A percentile compares a stretch with the other conserved stretches of the same genome.
Evolutionary conservation across 768 basidiomycete species (phyloP).

Genomic region (Mycena epipterygia): DNA sequence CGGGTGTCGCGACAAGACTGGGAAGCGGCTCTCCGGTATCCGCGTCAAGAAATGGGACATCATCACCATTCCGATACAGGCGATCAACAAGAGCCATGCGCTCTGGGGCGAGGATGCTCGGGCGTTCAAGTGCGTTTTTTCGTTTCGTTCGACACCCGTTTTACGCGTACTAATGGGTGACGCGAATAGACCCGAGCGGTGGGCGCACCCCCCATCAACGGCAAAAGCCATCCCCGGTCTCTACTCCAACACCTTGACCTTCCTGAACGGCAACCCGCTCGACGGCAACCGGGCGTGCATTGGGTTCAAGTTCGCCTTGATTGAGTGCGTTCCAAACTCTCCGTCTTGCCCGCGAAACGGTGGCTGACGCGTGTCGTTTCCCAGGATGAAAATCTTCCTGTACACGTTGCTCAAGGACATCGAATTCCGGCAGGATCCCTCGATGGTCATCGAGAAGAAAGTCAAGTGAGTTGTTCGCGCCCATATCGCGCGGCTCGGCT

Average conservation of each 20-base stretch:
- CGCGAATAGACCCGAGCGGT: constrained; percentile 64
- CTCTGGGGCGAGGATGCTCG: constrained; percentile 80
- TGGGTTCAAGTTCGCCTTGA: constrained; percentile 71
- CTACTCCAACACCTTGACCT: constrained; percentile 67
- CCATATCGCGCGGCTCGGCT: constrained; percentile 18
- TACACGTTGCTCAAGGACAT: constrained; percentile 70
- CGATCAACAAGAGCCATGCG: constrained; percentile 66
- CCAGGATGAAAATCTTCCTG: constrained; percentile 74
- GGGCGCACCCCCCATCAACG: constrained; percentile 55
- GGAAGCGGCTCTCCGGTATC: constrained; percentile 48
- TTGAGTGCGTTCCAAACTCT: constrained; percentile 61
- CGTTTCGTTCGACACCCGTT: constrained; percentile 36
- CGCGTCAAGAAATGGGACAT: constrained; percentile 63
- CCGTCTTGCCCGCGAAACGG: constrained; percentile 13
- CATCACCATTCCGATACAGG: constrained; percentile 71
- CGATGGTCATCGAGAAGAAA: constrained; percentile 71
- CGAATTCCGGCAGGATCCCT: constrained; percentile 65
- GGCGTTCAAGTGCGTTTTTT: constrained; percentile 61
- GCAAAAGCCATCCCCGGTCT: constrained; percentile 62
- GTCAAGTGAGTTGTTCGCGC: constrained; percentile 65
- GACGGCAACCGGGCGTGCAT: constrained; percentile 72
- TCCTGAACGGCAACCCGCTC: constrained; percentile 64
- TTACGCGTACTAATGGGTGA: constrained; percentile 39
- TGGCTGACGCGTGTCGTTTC: constrained; percentile 28
- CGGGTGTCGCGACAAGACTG: constrained; percentile 45